Evolutionary conservation across 345 rosid genomes (phyloP).

Genomic region (Nephelium lappaceum): DNA sequence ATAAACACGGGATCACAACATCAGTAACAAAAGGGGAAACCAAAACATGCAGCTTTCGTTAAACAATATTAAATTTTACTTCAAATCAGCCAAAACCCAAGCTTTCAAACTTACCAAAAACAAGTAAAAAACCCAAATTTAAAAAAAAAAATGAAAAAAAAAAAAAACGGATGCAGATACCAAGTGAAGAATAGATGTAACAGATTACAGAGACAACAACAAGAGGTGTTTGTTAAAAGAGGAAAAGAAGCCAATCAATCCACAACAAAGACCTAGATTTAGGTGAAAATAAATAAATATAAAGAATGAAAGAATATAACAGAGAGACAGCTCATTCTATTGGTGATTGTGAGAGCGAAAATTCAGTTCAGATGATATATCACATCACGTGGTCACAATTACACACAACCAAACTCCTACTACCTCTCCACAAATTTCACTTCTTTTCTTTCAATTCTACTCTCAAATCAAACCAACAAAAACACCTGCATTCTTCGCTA

Average conservation of each 20-base stretch:
- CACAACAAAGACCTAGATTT: slow-evolving; percentile 17
- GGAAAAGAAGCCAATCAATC: slow-evolving; percentile 20
- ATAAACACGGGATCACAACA: background rate
- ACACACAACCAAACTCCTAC: background rate
- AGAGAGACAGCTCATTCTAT: slow-evolving; percentile 6
- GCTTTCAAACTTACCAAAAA: background rate
- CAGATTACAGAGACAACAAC: background rate
- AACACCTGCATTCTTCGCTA: background rate
- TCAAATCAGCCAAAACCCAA: background rate
- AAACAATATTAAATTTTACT: background rate
- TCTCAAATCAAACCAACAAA: background rate
- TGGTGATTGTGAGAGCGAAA: slow-evolving; percentile 23
- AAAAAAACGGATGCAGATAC: background rate
- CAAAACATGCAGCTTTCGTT: background rate
- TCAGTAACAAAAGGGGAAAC: background rate
- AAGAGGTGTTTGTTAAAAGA: background rate
- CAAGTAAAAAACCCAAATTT: background rate
- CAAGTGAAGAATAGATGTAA: background rate
- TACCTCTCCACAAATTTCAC: background rate
- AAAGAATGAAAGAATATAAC: background rate
- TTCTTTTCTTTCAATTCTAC: background rate
- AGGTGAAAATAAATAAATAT: slow-evolving; percentile 5
- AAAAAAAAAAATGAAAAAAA: background rate
- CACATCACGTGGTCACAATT: slow-evolving; percentile 5
- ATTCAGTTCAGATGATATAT: slow-evolving; percentile 14